Evolutionary conservation across 2,329 filamentous ascomycete genomes (phyloP).

Genomic region (Davidsoniella eucalypti): DNA sequence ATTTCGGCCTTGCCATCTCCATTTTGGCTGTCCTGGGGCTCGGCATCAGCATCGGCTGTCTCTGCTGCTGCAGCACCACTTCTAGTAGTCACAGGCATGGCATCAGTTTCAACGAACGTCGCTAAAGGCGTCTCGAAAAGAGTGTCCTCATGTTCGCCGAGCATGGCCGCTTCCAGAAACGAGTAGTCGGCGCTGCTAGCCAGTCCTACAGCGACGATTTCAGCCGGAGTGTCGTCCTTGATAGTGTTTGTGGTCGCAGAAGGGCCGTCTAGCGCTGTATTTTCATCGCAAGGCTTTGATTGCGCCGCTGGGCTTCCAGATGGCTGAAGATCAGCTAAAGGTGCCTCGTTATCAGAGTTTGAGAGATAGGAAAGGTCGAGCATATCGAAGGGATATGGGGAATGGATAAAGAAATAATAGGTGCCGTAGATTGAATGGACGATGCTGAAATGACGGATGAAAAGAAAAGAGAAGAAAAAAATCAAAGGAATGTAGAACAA

Average conservation of each 20-base stretch:
- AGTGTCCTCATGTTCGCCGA: no score
- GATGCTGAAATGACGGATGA: no score
- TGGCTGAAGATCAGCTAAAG: background rate
- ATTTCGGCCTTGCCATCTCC: no score
- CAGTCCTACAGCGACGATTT: no score
- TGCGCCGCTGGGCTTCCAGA: background rate
- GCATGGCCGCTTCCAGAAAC: no score
- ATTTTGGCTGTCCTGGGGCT: no score
- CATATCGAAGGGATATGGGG: background rate
- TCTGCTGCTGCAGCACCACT: background rate
- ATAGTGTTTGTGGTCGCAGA: no score
- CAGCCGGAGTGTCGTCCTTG: no score
- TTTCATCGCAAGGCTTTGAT: background rate
- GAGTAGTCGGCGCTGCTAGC: no score
- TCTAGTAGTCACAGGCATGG: background rate
- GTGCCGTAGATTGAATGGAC: no score
- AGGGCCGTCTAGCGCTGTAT: no score
- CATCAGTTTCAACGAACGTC: background rate
- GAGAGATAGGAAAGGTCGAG: constrained; percentile 6
- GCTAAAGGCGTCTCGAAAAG: background rate
- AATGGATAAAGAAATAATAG: no score
- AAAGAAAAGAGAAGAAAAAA: background rate
- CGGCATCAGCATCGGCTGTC: background rate
- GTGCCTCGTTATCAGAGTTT: constrained; percentile 2
- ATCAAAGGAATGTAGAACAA: background rate